Percentiles rank a stretch among this genome's conserved stretches.
Evolutionary conservation across 1,139 yeast species (phyloP).

Genomic region (Scheffersomyces illinoinensis): DNA sequence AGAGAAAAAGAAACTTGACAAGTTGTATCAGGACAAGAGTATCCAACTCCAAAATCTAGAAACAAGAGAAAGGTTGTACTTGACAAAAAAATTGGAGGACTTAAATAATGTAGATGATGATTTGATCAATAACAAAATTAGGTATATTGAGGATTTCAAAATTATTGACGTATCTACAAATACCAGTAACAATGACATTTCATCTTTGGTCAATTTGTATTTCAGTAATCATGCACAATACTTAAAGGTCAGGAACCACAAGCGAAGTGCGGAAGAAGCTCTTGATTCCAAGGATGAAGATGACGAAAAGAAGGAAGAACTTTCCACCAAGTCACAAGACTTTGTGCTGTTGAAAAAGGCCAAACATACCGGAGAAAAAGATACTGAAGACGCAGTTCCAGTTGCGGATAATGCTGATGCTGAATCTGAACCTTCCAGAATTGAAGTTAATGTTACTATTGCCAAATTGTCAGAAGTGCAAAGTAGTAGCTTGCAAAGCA

Average conservation of each 20-base stretch:
- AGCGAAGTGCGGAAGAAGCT: constrained; percentile 35
- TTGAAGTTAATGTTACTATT: constrained; percentile 6
- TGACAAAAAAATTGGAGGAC: constrained; percentile 18
- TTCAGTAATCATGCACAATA: constrained; percentile 40
- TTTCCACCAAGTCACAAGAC: neutral
- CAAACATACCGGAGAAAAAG: neutral
- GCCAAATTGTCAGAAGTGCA: constrained; percentile 15
- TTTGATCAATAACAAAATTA: constrained; percentile 39
- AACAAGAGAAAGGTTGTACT: constrained; percentile 14
- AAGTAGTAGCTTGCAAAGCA: constrained; percentile 22
- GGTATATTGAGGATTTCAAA: constrained; percentile 34
- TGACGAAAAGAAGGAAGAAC: constrained; percentile 21
- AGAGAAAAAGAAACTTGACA: constrained; percentile 17
- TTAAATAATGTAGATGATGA: constrained; percentile 31
- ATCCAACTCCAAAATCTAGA: constrained; percentile 18
- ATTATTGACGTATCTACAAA: constrained; percentile 5
- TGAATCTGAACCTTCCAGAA: neutral
- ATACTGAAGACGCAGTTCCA: neutral
- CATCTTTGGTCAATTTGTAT: constrained; percentile 20
- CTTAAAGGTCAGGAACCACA: constrained; percentile 31
- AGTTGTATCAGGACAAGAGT: constrained; percentile 18
- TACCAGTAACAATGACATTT: constrained; percentile 1
- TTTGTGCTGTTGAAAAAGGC: neutral
- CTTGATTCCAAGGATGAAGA: constrained; percentile 31
- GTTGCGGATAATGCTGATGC: neutral